Conservation (phyloP, 1,284 basidiomycete species). For the Ustilago trichophora region DNA sequence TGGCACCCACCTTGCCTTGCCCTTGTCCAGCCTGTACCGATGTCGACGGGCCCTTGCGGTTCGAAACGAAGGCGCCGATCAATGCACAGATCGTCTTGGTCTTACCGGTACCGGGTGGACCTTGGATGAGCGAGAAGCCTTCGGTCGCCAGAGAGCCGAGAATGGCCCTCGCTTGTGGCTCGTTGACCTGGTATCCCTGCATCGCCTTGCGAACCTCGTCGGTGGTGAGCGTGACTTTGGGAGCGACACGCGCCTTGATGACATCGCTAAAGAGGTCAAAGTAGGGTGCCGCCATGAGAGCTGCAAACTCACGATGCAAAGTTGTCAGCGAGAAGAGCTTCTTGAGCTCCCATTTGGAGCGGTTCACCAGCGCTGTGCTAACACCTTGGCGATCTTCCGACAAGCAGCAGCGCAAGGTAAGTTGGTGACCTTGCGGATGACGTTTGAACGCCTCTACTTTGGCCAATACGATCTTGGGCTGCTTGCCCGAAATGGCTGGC, state of each 20-base stretch:
- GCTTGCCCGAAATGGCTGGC: slow-evolving; percentile 75
- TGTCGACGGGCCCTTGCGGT: slow-evolving; percentile 40
- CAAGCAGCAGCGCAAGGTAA: slow-evolving; percentile 69
- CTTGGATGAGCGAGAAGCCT: slow-evolving; percentile 94
- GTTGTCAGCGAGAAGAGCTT: slow-evolving; percentile 92
- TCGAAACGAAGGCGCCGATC: slow-evolving; percentile 81
- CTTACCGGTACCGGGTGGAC: slow-evolving; percentile 98
- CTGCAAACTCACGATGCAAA: slow-evolving; percentile 88
- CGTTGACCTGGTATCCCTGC: slow-evolving; percentile 80
- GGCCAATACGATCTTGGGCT: slow-evolving; percentile 72
- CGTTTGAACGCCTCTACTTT: slow-evolving; percentile 79
- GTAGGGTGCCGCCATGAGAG: slow-evolving; percentile 82
- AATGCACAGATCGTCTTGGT: slow-evolving; percentile 97
- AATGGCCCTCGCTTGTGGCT: slow-evolving; percentile 93
- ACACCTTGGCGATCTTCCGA: slow-evolving; percentile 67
- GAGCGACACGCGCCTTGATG: slow-evolving; percentile 74
- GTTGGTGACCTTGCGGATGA: slow-evolving; percentile 69
- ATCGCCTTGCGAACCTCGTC: slow-evolving; percentile 73
- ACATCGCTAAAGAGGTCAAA: slow-evolving; percentile 81
- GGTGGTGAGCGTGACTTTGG: slow-evolving; percentile 69
- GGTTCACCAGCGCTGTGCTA: slow-evolving; percentile 69
- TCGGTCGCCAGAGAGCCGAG: slow-evolving; percentile 76
- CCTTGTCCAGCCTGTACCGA: slow-evolving; percentile 32
- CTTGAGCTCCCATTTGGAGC: slow-evolving; percentile 77
- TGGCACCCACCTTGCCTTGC: slow-evolving; percentile 30